Percentiles rank a stretch among this genome's conserved stretches.
These are phyloP conservation scores for Saccharum hybrid DNA, from an alignment of 202 grass and related monocot species.

Conservation along the genomic window DNA sequence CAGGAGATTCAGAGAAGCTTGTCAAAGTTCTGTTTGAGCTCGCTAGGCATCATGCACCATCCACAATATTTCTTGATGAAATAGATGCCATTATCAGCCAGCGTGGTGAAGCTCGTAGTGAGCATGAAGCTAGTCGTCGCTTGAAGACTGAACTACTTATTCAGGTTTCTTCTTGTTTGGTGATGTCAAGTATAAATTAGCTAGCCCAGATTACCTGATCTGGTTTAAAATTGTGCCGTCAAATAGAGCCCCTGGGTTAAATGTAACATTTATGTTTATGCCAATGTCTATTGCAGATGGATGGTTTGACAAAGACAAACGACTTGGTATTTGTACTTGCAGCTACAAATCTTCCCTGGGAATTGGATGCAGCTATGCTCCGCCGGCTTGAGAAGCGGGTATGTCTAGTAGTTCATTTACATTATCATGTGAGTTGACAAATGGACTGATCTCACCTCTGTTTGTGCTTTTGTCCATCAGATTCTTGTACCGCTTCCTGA, in stretches of 20 bases:
- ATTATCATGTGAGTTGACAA: neutral
- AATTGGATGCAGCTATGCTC: constrained; percentile 94
- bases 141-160: constrained; percentile 96
- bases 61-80: constrained; percentile 98
- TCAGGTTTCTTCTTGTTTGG: constrained; percentile 58
- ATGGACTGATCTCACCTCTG: neutral
- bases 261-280: constrained; percentile 3
- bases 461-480: constrained; percentile 45
- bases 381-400: constrained; percentile 89
- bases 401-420: constrained; percentile 3
- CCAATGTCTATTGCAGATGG: constrained; percentile 67
- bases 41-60: constrained; percentile 95
- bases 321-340: constrained; percentile 96
- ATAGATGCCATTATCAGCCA: constrained; percentile 97
- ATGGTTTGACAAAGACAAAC: constrained; percentile 93
- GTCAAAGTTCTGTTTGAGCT: constrained; percentile 98
- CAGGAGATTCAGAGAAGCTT: constrained; percentile 95
- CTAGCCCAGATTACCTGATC: neutral
- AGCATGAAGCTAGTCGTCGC: constrained; percentile 91
- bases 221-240: constrained; percentile 18
- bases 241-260: neutral
- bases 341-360: constrained; percentile 96
- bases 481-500: constrained; percentile 98
- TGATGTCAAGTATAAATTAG: constrained; percentile 11
- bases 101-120: constrained; percentile 90